Base-by-base conservation (phyloP, 148 eudicot genomes). In the Silene conica region DNA sequence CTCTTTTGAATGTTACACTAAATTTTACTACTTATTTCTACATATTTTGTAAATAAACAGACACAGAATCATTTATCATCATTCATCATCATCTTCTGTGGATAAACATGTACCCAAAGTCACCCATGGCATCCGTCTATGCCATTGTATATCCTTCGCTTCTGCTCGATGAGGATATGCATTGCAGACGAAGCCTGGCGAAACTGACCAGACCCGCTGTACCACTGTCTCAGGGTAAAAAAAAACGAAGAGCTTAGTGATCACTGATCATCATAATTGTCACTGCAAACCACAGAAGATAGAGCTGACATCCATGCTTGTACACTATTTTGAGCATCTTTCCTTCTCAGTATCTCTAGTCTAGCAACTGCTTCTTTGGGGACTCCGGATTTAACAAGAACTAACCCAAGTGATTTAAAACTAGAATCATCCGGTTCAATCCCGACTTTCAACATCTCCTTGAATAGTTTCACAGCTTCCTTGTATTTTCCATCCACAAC, bases 371-470 rank as follows among this genome's bases (percentile, higher is more conserved):
- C 86, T 67, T 80, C 77, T 75, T 83, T 79, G 14, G 94, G 85
- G 26, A 93, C 87, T 56, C 98, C 98, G 50, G 86, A 88, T 77
- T 84, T 89, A 75, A 85, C 63, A 8, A 93, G 89, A 79, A 86
- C 81, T 70, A 75, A 65, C 38, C 88, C 87, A 64, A 93, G 92
- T 34, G 89, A 77, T 74, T 79, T 87, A 60, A 86, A 89, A 26
- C 94, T 87, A 5, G 83, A 87, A 74, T 89, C 90, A 78, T 93
- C 92, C 0, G 96, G 98, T 73, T 81, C 81, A 45, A 89, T 64
- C 16, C 77, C 82, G 16, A 83, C 76, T 61, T 63, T 41, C 18
- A 89, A 67, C 97, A 94, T 94, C 88, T 94, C 91, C 79, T 81
- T 73, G 69, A 87, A 91, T 14, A 86, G 80, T 54, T 60, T 78